Percentiles rank a stretch among this genome's conserved stretches.
phyloP scores from a whole-genome alignment of 1,284 basidiomycete genomes.

The Cutaneotrichosporon sp. region DNA sequence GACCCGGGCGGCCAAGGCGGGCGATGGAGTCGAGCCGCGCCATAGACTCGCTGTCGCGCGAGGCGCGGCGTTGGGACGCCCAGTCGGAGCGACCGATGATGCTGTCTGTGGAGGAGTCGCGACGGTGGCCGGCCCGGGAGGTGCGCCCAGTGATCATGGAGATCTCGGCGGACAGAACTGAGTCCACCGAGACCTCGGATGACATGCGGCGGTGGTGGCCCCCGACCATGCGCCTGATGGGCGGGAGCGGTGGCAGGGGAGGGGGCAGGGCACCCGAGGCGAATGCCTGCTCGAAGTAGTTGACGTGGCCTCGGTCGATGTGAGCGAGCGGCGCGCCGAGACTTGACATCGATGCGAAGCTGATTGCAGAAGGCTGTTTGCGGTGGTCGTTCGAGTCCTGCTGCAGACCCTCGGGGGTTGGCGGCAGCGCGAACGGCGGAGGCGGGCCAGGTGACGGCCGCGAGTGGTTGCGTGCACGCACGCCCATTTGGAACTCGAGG shows the following conservation, averaged over 20 bases:
- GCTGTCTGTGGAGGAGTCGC: slow-evolving; percentile 58
- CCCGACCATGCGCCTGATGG: slow-evolving; percentile 24
- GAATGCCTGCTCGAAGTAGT: slow-evolving; percentile 59
- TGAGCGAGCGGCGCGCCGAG: slow-evolving; percentile 72
- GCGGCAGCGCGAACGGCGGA: slow-evolving; percentile 17
- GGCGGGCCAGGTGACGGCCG: slow-evolving; percentile 8
- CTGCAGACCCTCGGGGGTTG: neutral
- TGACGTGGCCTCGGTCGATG: slow-evolving; percentile 71
- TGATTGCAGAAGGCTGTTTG: slow-evolving; percentile 65
- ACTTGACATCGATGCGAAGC: slow-evolving; percentile 77
- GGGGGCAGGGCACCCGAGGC: slow-evolving; percentile 17
- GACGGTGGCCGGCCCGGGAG: slow-evolving; percentile 29
- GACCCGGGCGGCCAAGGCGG: slow-evolving; percentile 66
- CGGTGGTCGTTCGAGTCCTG: slow-evolving; percentile 21
- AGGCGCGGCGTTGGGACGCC: slow-evolving; percentile 64
- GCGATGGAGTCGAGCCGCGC: slow-evolving; percentile 62
- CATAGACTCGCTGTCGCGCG: slow-evolving; percentile 64
- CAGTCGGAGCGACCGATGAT: slow-evolving; percentile 64
- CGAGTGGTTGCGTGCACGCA: slow-evolving; percentile 14
- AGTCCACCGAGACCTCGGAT: slow-evolving; percentile 57
- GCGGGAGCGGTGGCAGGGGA: slow-evolving; percentile 51
- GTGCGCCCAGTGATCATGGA: slow-evolving; percentile 27
- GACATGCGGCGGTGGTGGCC: slow-evolving; percentile 50
- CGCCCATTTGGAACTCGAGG: slow-evolving; percentile 41
- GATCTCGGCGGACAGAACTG: slow-evolving; percentile 47